Evolutionary conservation across 2,329 filamentous ascomycete genomes (phyloP), one percentile per base, ranked within the genome.

Genomic region (Pestalotiopsis fici): DNA sequence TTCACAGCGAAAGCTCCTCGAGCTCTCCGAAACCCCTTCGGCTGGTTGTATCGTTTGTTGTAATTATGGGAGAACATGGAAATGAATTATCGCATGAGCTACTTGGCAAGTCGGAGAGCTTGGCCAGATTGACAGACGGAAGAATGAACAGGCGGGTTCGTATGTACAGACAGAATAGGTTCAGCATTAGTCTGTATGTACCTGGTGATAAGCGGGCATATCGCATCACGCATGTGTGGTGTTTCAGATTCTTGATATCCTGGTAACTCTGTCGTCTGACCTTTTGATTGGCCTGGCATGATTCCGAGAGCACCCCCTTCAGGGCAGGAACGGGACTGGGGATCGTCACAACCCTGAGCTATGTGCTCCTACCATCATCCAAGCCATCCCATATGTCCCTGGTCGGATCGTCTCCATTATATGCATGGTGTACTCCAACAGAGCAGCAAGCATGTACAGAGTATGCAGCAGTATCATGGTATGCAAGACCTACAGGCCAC

Each of bases 211-310:
- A 37, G 59, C 37, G 37, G n/a, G 59, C 59, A 62, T 62, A 47
- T 62, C 59, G 39, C 59, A 37, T 43, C 59, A 47, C 37, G 37
- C 47, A 27, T 31, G 13, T 25, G 37, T 37, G 18, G 21, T 21
- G 59, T 62, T 62, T 62, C 59, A 62, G 59, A 62, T 62, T 62
- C 37, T 28, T 15, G 7, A 23, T 13, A 27, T n/a, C 57, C 57
- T 35, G 57, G 57, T 60, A 3, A 21, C 35, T 21, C 13, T 62
- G 35, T 50, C 59, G 59, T 47, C 59, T 15, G 39, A 64, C 47
- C 25, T 35, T 31, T 54, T 64, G 62, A 64, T 64, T 64, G 62
- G 62, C 12, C 28, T 55, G 47, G 62, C 47, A 31, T 27, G 39
- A 37, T 35, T 47, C 62, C 62, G 59, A 62, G 23, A 37, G 43